Percentiles rank a stretch among this genome's conserved stretches.
Evolutionary conservation across 805 yeast genomes (phyloP).

Genomic region (Lachancea sp.): DNA sequence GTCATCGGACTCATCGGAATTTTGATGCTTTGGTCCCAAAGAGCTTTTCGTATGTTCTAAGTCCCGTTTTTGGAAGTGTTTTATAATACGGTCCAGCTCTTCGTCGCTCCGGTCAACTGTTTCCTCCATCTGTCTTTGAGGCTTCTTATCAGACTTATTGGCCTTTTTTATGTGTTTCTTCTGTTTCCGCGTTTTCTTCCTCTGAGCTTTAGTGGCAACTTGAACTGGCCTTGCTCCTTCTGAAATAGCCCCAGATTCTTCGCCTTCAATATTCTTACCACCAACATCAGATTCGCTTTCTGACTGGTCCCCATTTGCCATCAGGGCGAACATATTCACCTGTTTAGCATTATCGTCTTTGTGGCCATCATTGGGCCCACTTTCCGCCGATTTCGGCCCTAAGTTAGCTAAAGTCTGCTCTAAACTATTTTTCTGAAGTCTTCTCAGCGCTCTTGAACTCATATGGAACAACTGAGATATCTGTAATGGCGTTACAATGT

Average conservation of each 20-base stretch:
- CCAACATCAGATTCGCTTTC: background rate
- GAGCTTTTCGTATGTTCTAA: constrained; percentile 1
- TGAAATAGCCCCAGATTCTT: constrained; percentile 2
- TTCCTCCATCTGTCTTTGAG: constrained; percentile 15
- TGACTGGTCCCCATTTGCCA: constrained; percentile 21
- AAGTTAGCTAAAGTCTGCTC: constrained; percentile 8
- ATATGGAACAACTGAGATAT: constrained; percentile 18
- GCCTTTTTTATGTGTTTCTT: constrained; percentile 24
- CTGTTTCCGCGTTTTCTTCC: constrained; percentile 26
- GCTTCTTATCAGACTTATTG: constrained; percentile 18
- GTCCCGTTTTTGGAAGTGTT: constrained; percentile 35
- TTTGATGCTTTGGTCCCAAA: constrained; percentile 9
- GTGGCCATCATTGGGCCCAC: constrained; percentile 8
- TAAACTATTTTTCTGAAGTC: constrained; percentile 27
- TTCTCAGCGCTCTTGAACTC: constrained; percentile 35
- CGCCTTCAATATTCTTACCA: background rate
- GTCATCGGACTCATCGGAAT: constrained; percentile 26
- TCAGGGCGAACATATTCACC: constrained; percentile 24
- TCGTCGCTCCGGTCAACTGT: constrained; percentile 39
- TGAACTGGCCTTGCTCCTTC: background rate
- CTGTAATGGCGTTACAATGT: too few species aligned
- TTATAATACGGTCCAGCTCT: constrained; percentile 51
- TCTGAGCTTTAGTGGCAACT: constrained; percentile 26
- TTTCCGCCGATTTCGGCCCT: background rate
- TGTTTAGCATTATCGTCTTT: background rate